Evolutionary conservation across 2,329 filamentous ascomycete species (phyloP).

Genomic region (Metarhizium album): DNA sequence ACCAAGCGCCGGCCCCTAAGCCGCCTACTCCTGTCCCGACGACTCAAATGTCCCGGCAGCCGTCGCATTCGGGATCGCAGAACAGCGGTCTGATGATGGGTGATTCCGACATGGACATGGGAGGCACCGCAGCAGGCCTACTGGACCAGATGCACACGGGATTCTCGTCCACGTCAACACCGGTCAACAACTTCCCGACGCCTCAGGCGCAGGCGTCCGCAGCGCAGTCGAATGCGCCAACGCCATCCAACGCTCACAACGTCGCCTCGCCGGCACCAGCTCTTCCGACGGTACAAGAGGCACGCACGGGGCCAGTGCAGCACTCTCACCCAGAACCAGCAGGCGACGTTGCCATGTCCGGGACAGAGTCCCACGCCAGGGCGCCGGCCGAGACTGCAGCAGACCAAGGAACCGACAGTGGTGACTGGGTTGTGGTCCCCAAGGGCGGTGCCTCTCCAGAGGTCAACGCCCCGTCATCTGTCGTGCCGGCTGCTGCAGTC

Average conservation of each 20-base stretch:
- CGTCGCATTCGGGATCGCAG: conserved; percentile 45
- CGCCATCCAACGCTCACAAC: conserved; percentile 38
- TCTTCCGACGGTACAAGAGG: not conserved
- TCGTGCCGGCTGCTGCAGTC: not conserved
- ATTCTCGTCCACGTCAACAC: conserved; percentile 49
- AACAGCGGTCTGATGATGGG: conserved; percentile 44
- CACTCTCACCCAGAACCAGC: conserved; percentile 6
- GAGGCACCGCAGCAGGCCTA: conserved; percentile 51
- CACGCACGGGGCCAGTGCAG: conserved; percentile 10
- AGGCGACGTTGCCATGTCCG: conserved; percentile 40
- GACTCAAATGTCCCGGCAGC: conserved; percentile 37
- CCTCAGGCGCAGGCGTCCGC: conserved; percentile 49
- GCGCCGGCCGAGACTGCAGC: conserved; percentile 31
- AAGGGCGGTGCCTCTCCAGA: conserved; percentile 43
- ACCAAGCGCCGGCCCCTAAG: conserved; percentile 47
- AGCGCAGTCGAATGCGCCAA: conserved; percentile 44
- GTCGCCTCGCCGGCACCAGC: conserved; percentile 30
- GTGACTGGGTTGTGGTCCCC: conserved; percentile 68
- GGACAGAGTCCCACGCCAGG: conserved; percentile 29
- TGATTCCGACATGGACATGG: conserved; percentile 56
- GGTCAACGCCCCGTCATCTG: conserved; percentile 13
- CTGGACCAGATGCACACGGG: conserved; percentile 59
- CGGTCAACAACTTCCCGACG: conserved; percentile 48
- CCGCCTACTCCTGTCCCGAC: conserved; percentile 17
- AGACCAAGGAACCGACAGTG: conserved; percentile 40